Evolutionary conservation across 2,329 filamentous ascomycete species (phyloP).

Genomic region (Bipolaris gigantea): DNA sequence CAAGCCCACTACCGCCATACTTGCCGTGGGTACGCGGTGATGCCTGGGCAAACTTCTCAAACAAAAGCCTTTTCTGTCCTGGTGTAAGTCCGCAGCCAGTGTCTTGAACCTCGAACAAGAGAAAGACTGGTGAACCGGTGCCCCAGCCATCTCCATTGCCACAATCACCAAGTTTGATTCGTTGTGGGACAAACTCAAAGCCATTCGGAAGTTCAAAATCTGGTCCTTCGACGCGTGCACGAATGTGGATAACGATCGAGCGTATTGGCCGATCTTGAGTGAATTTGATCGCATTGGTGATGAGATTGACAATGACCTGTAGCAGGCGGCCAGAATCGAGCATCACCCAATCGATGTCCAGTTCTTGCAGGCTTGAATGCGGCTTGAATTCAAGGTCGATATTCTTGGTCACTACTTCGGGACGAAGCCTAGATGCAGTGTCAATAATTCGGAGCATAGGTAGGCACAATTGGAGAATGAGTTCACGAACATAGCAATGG

Average conservation of each 20-base stretch:
- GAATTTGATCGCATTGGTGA: constrained; percentile 55
- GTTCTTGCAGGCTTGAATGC: constrained; percentile 39
- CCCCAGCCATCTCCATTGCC: constrained; percentile 34
- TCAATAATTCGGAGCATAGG: background rate
- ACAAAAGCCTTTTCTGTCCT: constrained; percentile 37
- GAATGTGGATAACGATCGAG: constrained; percentile 44
- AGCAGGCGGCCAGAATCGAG: constrained; percentile 49
- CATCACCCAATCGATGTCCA: constrained; percentile 45
- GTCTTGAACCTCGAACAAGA: constrained; percentile 37
- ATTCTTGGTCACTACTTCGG: constrained; percentile 37
- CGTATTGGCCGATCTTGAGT: constrained; percentile 43
- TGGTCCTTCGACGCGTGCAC: constrained; percentile 40
- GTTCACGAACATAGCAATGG: constrained; percentile 39
- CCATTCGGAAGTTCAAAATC: constrained; percentile 16
- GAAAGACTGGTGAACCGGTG: constrained; percentile 29
- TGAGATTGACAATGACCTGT: constrained; percentile 48
- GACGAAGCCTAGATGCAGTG: constrained; percentile 23
- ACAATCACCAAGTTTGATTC: constrained; percentile 17
- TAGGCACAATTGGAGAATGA: background rate
- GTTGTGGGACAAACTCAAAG: constrained; percentile 34
- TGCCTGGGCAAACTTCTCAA: constrained; percentile 39
- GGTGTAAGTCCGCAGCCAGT: constrained; percentile 37
- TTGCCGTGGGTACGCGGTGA: constrained; percentile 41
- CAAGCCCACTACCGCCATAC: constrained; percentile 42
- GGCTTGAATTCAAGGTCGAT: constrained; percentile 35